Evolutionary conservation across 495 filamentous ascomycete species (phyloP), one percentile per base, ranked within the genome.

Genomic region (Neurospora cerealis): DNA sequence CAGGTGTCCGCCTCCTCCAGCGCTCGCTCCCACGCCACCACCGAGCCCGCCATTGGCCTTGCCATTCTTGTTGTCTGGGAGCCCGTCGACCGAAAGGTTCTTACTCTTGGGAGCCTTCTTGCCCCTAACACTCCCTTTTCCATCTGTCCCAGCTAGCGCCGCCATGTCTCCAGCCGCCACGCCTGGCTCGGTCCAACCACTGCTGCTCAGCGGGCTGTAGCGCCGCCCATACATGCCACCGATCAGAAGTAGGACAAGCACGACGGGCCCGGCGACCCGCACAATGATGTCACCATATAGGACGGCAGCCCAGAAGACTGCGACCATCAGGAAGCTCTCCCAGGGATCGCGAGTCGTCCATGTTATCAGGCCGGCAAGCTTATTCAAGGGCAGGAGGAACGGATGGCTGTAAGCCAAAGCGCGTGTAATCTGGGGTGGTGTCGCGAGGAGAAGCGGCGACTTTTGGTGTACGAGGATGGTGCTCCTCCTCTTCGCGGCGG

Each of bases 381-480:
- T 92, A 77, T 97, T 98, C 48, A 97, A 85, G 24, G 93, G 93
- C 38, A 95, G 83, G 19, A 99, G 84, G 79, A 97, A 98, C 1
- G 95, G 94, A 81, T 98, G 94, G 32, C 93, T 96, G 79, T 98
- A 97, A 73, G 94, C 94, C 70, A 99, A 87, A 0, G 94, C 93
- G 69, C 95, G 88, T 7, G 96, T 98, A 79, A 99, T 89, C 79
- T 95, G 91, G 3, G 96, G 96, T 38, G 96, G 96, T 40, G 96
- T 99, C 15, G 95, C 93, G 70, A 96, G 91, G 40, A 99, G 87
- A 34, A 99, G 84, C 24, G 96, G 96, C 5, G 93, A 96, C 83
- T 98, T 99, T 80, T 96, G 94, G 81, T 98, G 94, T 2, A 99
- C 95, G 71, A 98, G 89, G 76, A 98, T 93, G 73, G 93, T 96